Evolutionary conservation across 768 basidiomycete genomes (phyloP), one percentile per base, ranked within the genome.

Genomic region (Suillus luteus): DNA sequence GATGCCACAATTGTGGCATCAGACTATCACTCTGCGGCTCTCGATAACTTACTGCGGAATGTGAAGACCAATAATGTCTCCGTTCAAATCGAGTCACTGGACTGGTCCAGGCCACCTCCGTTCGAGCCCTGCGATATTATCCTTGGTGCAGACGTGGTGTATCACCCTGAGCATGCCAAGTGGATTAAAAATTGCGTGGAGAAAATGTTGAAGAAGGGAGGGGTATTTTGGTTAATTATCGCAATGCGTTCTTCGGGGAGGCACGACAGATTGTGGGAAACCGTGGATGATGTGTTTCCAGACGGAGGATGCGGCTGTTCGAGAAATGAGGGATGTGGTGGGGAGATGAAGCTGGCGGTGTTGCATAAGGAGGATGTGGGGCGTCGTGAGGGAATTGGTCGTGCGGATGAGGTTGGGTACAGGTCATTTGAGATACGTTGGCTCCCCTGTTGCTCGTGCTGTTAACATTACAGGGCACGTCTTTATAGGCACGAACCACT

Each of bases 111-210:
- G 19, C 84, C 88, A 3, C 66, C 75, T 0, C 80, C 81, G 0
- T 64, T 77, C 38, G 72, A 75, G 49, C 76, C 82, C 3, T 92
- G 90, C 75, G 87, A 93, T 61, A 70, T 92, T 27, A 82, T 95
- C 38, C 77, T 95, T 44, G 93, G 87, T 0, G 91, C 93, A 38
- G 92, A 95, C 67, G 86, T 93, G 60, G 80, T 93, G 10, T 94
- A 94, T 73, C 83, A 92, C 65, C 83, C 86, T 0, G 74, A 81
- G 19, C 92, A 93, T 70, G 88, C 90, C 3, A 63, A 72, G 11
- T 91, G 87, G 88, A 89, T 94, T 69, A 83, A 83, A 59, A 70
- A 68, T 4, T 91, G 90, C 60, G 86, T 89, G 24, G 81, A 81
- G 69, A 74, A 70, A 41, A 76, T 86, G 51, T 79, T 93, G 44